These are phyloP conservation scores for Apocynum venetum DNA, from an alignment of 257 asterid species.

Conservation along the genomic window DNA sequence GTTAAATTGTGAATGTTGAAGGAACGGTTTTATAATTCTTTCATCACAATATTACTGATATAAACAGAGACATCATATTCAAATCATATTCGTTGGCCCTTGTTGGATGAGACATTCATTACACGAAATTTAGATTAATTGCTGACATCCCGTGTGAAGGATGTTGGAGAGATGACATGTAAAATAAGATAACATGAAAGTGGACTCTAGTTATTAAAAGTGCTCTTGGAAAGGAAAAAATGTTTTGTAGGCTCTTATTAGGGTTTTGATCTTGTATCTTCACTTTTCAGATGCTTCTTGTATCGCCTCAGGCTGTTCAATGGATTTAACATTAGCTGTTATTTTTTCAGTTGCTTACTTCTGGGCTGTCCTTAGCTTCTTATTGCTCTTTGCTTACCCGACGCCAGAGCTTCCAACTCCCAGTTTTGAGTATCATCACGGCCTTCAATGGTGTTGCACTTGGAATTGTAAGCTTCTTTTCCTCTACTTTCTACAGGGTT, in stretches of 20 bases:
- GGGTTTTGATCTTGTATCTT: neutral
- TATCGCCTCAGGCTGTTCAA: neutral
- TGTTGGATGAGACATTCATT: neutral
- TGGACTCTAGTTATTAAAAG: neutral
- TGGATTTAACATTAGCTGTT: constrained; percentile 3
- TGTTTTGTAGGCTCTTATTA: neutral
- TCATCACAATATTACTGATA: neutral
- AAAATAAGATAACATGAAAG: neutral
- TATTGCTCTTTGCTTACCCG: constrained; percentile 94
- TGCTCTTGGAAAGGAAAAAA: neutral
- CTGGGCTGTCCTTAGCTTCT: constrained; percentile 79
- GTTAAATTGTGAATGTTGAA: neutral
- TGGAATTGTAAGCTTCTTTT: constrained; percentile 70
- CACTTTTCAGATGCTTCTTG: neutral
- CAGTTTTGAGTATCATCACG: constrained; percentile 86
- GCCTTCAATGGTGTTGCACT: constrained; percentile 88
- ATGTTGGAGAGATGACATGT: neutral
- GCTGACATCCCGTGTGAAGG: neutral
- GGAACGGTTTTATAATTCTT: neutral
- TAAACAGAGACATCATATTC: neutral
- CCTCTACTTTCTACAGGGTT: neutral
- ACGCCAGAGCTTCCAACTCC: constrained; percentile 92
- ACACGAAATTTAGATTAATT: neutral
- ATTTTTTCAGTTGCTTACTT: constrained; percentile 71
- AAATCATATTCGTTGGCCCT: neutral